Percentiles rank a stretch among this genome's conserved stretches.
Evolutionary conservation across 2,329 filamentous ascomycete genomes (phyloP).

Genomic region (Hymenoscyphus fraxineus): DNA sequence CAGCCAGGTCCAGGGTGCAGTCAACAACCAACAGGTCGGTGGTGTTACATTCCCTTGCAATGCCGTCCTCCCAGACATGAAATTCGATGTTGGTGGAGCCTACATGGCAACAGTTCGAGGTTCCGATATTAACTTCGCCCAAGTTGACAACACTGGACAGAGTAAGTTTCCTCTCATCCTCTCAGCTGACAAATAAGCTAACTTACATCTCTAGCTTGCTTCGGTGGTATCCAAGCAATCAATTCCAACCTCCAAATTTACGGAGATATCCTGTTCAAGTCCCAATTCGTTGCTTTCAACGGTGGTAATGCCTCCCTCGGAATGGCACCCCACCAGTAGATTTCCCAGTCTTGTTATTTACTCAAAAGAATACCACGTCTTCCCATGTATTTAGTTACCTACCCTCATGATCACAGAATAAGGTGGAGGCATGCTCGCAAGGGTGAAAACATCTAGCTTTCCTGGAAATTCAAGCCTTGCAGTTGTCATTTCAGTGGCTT

Average conservation of each 20-base stretch:
- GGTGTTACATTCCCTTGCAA: slow-evolving; percentile 40
- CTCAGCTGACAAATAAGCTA: slow-evolving; percentile 8
- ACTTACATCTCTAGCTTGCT: slow-evolving; percentile 47
- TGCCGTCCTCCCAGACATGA: slow-evolving; percentile 36
- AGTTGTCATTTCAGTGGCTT: background rate
- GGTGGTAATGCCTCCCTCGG: slow-evolving; percentile 52
- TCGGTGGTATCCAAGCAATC: slow-evolving; percentile 63
- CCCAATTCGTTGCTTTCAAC: slow-evolving; percentile 56
- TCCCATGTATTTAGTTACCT: background rate
- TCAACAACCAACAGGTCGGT: slow-evolving; percentile 35
- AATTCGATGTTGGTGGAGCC: slow-evolving; percentile 37
- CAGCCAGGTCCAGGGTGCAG: slow-evolving; percentile 36
- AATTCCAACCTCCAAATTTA: slow-evolving; percentile 56
- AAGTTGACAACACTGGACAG: slow-evolving; percentile 41
- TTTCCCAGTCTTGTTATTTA: background rate
- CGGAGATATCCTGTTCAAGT: slow-evolving; percentile 60
- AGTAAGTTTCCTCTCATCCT: slow-evolving; percentile 41
- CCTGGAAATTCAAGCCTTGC: background rate
- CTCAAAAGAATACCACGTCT: background rate
- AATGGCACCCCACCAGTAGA: slow-evolving; percentile 41
- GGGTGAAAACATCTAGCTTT: background rate
- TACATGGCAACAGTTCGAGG: slow-evolving; percentile 45
- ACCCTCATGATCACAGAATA: background rate
- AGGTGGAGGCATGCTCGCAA: background rate
- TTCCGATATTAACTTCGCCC: slow-evolving; percentile 49